Evolutionary conservation across 495 filamentous ascomycete species (phyloP).

Genomic region (Xylaria venustula): DNA sequence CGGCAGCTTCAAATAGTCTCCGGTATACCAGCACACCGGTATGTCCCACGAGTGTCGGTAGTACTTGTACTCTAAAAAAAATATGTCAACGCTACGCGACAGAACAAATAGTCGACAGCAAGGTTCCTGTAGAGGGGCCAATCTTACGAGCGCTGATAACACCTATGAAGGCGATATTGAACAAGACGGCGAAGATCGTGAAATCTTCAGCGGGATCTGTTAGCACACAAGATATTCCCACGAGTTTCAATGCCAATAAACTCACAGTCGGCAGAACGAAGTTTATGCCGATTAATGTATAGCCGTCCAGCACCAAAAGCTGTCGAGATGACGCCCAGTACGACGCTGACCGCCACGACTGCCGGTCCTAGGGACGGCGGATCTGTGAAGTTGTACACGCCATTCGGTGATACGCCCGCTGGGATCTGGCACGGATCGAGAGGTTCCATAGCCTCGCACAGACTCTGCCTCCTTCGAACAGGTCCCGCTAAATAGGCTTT

Average conservation of each 20-base stretch:
- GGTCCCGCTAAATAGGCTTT: too few species aligned
- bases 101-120: too few species aligned
- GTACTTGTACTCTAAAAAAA: conserved; percentile 7
- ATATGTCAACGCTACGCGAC: not conserved
- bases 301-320: conserved; percentile 4
- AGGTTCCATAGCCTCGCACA: too few species aligned
- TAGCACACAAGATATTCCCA: not conserved
- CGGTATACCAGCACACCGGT: conserved; percentile 14
- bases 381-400: conserved; percentile 13
- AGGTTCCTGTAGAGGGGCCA: too few species aligned
- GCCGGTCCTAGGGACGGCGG: conserved; percentile 8
- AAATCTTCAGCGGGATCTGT: not conserved
- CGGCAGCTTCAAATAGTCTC: not conserved
- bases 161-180: not conserved
- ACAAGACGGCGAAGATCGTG: not conserved
- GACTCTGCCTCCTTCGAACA: too few species aligned
- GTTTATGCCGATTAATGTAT: conserved; percentile 3
- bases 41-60: conserved; percentile 17
- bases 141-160: conserved; percentile 2
- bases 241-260: not conserved
- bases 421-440: conserved; percentile 16
- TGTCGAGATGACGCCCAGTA: not conserved
- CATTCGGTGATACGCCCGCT: conserved; percentile 10
- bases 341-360: not conserved
- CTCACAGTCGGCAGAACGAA: conserved; percentile 1